A percentile compares a stretch with the other conserved stretches of the same genome.
Conservation (phyloP, 179 eudicot species). For the Corrigiola litoralis region DNA sequence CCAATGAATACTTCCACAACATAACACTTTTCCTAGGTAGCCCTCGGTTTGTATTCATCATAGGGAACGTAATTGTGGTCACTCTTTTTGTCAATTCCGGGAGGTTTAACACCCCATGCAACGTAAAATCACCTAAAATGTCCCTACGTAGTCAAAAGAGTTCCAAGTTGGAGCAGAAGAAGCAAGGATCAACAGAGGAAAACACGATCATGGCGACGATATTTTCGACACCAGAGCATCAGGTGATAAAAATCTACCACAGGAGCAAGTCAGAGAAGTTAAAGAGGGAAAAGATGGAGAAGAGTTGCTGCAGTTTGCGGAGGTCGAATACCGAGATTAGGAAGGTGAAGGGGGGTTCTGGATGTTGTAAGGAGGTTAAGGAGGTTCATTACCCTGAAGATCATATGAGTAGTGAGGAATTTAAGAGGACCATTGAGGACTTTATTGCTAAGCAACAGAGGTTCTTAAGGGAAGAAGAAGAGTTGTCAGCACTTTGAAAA, state of each 20-base stretch:
- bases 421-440: slow-evolving; percentile 66
- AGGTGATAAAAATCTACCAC: slow-evolving; percentile 31
- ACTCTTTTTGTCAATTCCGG: slow-evolving; percentile 53
- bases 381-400: slow-evolving; percentile 42
- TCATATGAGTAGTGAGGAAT: slow-evolving; percentile 77
- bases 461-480: slow-evolving; percentile 68
- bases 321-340: slow-evolving; percentile 50
- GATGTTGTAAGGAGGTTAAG: slow-evolving; percentile 7
- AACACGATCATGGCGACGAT: slow-evolving; percentile 18
- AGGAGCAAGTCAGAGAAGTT: slow-evolving; percentile 60
- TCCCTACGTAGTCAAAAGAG: slow-evolving; percentile 4
- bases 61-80: slow-evolving; percentile 70
- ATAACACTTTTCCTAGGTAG: slow-evolving; percentile 35
- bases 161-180: background rate
- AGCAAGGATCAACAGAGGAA: slow-evolving; percentile 19
- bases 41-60: slow-evolving; percentile 55
- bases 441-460: slow-evolving; percentile 88
- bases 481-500: slow-evolving; percentile 18
- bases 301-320: slow-evolving; percentile 29
- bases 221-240: slow-evolving; percentile 14
- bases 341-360: slow-evolving; percentile 15
- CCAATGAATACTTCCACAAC: slow-evolving; percentile 33
- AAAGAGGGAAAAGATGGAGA: slow-evolving; percentile 12
- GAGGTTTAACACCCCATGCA: slow-evolving; percentile 4
- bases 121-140: background rate